These are phyloP conservation scores for Zalaria obscura DNA, from an alignment of 2,329 filamentous ascomycete genomes.

Conservation along the genomic window DNA sequence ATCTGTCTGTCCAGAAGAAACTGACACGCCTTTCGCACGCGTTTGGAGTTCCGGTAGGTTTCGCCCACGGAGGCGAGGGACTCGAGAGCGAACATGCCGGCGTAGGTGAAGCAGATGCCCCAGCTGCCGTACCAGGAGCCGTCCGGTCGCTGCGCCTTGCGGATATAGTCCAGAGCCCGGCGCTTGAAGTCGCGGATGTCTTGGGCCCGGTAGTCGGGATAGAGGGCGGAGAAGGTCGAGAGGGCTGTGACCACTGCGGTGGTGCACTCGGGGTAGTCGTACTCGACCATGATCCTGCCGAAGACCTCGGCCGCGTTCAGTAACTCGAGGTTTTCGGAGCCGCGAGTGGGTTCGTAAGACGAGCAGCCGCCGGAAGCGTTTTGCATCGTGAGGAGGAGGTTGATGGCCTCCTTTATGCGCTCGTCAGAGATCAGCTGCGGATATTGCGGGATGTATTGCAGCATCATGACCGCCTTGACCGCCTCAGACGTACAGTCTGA, in stretches of 20 bases:
- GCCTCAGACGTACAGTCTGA: constrained; percentile 91
- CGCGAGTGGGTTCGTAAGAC: constrained; percentile 76
- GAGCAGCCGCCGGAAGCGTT: constrained; percentile 73
- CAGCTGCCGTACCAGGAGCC: constrained; percentile 97
- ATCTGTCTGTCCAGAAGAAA: constrained; percentile 79
- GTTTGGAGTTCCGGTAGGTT: constrained; percentile 57
- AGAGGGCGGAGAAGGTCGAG: constrained; percentile 65
- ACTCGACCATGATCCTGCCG: constrained; percentile 94
- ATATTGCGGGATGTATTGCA: constrained; percentile 68
- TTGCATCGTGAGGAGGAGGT: constrained; percentile 84
- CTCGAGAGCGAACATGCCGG: constrained; percentile 89
- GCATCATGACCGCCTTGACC: constrained; percentile 68
- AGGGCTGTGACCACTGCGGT: constrained; percentile 85
- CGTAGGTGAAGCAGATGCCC: constrained; percentile 98
- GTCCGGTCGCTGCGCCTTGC: constrained; percentile 59
- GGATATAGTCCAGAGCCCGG: constrained; percentile 70
- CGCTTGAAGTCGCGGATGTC: constrained; percentile 64
- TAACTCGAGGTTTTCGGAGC: constrained; percentile 62
- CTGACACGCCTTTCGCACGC: constrained; percentile 62
- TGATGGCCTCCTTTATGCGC: constrained; percentile 74
- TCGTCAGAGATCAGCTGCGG: constrained; percentile 60
- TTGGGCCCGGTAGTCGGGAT: constrained; percentile 61
- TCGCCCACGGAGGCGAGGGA: constrained; percentile 71
- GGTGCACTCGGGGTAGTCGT: constrained; percentile 95
- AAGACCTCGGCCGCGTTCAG: constrained; percentile 96